Conservation (phyloP, 1,139 yeast genomes). For the Yamadazyma friedrichii region DNA sequence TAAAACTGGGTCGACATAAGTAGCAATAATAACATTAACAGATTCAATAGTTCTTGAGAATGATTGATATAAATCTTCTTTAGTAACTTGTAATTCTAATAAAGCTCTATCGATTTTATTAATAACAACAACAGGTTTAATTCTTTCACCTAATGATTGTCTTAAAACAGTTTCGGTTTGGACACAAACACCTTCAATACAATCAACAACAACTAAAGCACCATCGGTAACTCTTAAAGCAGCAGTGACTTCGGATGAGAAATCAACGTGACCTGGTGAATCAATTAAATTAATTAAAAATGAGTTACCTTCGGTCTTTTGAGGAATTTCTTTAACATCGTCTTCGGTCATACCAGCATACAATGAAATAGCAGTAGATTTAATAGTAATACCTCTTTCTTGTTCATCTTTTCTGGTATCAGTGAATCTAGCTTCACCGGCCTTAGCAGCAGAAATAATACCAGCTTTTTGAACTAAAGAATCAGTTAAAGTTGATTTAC, state of each 20-base stretch:
- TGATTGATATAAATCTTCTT: slow-evolving; percentile 98
- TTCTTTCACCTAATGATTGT: slow-evolving; percentile 99
- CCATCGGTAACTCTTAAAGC: slow-evolving; percentile 99
- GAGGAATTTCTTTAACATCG: slow-evolving; percentile 92
- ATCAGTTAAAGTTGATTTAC: slow-evolving; percentile 98
- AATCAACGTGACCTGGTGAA: slow-evolving; percentile 99
- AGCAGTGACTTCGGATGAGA: slow-evolving; percentile 99
- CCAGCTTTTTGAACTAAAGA: slow-evolving; percentile 99
- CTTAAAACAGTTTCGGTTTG: slow-evolving; percentile 99
- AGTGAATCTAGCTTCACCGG: slow-evolving; percentile 99
- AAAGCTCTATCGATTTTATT: slow-evolving; percentile 99
- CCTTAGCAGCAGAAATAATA: slow-evolving; percentile 99
- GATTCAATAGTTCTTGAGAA: slow-evolving; percentile 99
- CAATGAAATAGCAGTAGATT: slow-evolving; percentile 98
- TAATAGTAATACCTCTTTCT: slow-evolving; percentile 99
- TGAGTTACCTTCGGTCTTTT: slow-evolving; percentile 91
- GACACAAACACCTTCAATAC: slow-evolving; percentile 99
- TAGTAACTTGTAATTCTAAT: slow-evolving; percentile 97
- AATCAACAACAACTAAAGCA: slow-evolving; percentile 99
- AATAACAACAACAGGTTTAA: slow-evolving; percentile 96
- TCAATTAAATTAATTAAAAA: slow-evolving; percentile 98
- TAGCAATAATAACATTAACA: slow-evolving; percentile 96
- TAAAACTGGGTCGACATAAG: slow-evolving; percentile 84
- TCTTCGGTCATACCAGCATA: slow-evolving; percentile 88
- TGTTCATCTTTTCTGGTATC: slow-evolving; percentile 99